Evolutionary conservation across 208 protist species (phyloP).

Genomic region (Herpetomonas tarakana): DNA sequence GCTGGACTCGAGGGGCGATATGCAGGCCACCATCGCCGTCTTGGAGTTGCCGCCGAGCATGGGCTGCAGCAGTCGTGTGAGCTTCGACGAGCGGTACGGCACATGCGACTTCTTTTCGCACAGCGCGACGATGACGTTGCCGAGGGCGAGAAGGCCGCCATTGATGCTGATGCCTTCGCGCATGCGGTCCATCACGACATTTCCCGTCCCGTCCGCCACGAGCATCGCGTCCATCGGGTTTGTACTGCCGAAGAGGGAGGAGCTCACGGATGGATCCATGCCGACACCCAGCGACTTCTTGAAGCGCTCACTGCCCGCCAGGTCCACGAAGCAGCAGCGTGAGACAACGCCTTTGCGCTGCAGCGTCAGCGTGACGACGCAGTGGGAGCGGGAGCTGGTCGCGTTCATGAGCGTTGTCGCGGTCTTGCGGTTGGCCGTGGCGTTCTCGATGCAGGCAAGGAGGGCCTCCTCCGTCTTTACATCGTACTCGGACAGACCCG

Average conservation of each 20-base stretch:
- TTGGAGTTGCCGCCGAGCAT: constrained; percentile 89
- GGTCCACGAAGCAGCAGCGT: constrained; percentile 92
- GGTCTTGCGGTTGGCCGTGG: constrained; percentile 86
- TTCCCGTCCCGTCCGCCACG: constrained; percentile 8
- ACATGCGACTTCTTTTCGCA: constrained; percentile 83
- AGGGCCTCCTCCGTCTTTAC: constrained; percentile 75
- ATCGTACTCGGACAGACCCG: constrained; percentile 59
- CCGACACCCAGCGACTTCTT: constrained; percentile 65
- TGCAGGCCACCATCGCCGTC: constrained; percentile 95
- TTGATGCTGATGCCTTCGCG: constrained; percentile 95
- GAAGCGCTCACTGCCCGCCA: constrained; percentile 93
- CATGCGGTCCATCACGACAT: constrained; percentile 54
- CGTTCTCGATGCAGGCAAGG: constrained; percentile 67
- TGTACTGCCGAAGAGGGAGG: not conserved
- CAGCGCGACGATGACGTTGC: constrained; percentile 93
- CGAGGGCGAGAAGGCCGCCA: constrained; percentile 88
- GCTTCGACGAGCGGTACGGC: constrained; percentile 94
- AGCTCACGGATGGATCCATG: not conserved
- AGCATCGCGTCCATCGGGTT: not conserved
- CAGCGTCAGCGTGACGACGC: constrained; percentile 90
- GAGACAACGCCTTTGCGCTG: constrained; percentile 46
- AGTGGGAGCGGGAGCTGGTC: constrained; percentile 90
- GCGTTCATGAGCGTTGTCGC: constrained; percentile 93
- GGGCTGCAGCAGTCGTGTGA: constrained; percentile 94
- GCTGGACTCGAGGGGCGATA: constrained; percentile 83